Conservation (phyloP, 2,329 filamentous ascomycete species). For the Hypoxylon rubiginosum region DNA sequence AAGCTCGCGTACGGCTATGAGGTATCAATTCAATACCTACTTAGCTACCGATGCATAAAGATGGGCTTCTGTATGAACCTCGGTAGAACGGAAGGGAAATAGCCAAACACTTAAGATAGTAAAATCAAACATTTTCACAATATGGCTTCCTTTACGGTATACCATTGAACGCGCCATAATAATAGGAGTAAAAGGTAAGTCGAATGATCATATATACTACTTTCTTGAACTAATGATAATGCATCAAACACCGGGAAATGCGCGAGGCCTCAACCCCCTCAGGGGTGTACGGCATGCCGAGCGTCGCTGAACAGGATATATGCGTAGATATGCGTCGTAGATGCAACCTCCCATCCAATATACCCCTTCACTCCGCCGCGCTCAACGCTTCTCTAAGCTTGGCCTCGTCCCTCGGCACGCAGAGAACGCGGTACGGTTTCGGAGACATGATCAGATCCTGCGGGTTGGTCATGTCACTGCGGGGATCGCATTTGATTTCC, state of each 20-base stretch:
- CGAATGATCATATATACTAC: too few species aligned
- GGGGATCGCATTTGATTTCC: conserved; percentile 46
- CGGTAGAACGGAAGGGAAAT: too few species aligned
- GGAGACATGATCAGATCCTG: conserved; percentile 49
- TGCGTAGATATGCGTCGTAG: too few species aligned
- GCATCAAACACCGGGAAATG: too few species aligned
- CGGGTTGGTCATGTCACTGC: conserved; percentile 47
- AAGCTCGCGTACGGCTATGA: not conserved
- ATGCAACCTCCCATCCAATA: not conserved
- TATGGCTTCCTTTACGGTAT: not conserved
- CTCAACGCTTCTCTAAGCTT: conserved; percentile 32
- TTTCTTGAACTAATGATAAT: too few species aligned
- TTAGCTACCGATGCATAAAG: too few species aligned
- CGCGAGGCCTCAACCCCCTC: too few species aligned
- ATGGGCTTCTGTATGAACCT: too few species aligned
- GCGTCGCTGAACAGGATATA: too few species aligned
- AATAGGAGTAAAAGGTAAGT: not conserved
- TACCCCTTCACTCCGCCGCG: not conserved
- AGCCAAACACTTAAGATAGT: not conserved
- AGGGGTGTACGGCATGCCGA: too few species aligned
- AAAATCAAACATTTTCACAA: not conserved
- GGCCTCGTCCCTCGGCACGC: conserved; percentile 44
- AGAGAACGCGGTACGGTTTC: conserved; percentile 44
- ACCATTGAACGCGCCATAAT: not conserved
- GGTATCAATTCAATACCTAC: too few species aligned